Percentiles rank a stretch among this genome's conserved stretches.
Conservation (phyloP, 495 filamentous ascomycete species). For the Penicillium soppii region DNA sequence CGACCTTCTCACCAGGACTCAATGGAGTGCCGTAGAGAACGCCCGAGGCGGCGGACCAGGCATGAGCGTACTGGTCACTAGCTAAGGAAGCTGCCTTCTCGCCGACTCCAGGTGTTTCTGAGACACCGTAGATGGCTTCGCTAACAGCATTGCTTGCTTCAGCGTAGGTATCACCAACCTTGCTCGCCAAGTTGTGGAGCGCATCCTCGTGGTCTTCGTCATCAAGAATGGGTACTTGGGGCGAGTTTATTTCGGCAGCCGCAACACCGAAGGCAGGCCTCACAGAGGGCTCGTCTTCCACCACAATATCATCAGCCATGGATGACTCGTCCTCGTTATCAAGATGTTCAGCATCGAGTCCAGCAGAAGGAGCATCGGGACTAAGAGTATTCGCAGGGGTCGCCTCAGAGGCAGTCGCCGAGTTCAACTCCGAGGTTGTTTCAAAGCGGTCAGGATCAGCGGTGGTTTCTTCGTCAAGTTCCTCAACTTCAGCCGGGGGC, state of each 20-base stretch:
- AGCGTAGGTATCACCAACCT: constrained; percentile 49
- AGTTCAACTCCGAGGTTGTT: neutral
- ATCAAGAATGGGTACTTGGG: constrained; percentile 41
- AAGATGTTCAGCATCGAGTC: neutral
- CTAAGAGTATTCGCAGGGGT: neutral
- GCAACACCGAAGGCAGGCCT: constrained; percentile 22
- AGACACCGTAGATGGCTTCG: constrained; percentile 48
- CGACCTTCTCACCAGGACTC: constrained; percentile 47
- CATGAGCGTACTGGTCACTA: constrained; percentile 55
- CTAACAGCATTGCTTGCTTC: constrained; percentile 42
- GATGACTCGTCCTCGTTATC: neutral
- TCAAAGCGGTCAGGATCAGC: constrained; percentile 16
- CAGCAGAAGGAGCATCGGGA: neutral
- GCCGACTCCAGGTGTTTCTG: constrained; percentile 42
- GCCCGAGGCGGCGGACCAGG: constrained; percentile 55
- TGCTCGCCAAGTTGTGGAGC: constrained; percentile 49
- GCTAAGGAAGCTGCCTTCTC: constrained; percentile 49
- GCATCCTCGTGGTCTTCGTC: constrained; percentile 46
- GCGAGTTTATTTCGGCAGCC: constrained; percentile 19
- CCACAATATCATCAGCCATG: constrained; percentile 27
- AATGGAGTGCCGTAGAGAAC: constrained; percentile 57
- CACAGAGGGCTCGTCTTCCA: constrained; percentile 11
- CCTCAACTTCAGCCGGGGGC: constrained; percentile 39
- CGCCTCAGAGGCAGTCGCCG: neutral
- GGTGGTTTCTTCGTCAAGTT: constrained; percentile 27